A percentile compares a stretch with the other conserved stretches of the same genome.
These are phyloP conservation scores for Zymoseptoria brevis DNA, from an alignment of 2,329 filamentous ascomycete species.

Conservation along the genomic window DNA sequence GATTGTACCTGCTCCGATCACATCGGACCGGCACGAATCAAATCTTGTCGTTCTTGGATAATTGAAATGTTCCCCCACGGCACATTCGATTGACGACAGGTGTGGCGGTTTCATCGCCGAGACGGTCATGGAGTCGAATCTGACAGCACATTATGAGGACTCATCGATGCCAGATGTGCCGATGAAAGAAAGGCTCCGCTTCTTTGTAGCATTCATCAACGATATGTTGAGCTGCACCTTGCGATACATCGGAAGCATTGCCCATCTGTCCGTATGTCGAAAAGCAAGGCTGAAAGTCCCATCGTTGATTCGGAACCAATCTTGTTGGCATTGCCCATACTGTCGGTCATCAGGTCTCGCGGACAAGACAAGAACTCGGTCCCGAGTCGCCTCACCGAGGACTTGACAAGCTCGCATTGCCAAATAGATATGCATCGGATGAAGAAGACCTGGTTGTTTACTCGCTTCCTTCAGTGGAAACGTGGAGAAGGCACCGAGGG, in stretches of 20 bases:
- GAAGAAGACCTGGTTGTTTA: not conserved
- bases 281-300: not conserved
- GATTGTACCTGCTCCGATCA: not conserved
- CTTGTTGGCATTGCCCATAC: not conserved
- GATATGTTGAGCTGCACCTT: too few species aligned
- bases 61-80: not conserved
- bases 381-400: not conserved
- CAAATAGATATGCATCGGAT: not conserved
- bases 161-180: not conserved
- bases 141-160: not conserved
- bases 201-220: not conserved
- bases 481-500: not conserved
- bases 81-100: not conserved
- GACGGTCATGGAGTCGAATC: not conserved
- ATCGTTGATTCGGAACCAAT: not conserved
- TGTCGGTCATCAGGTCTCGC: not conserved
- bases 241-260: too few species aligned
- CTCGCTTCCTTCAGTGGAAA: not conserved
- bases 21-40: not conserved
- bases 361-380: not conserved
- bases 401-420: not conserved
- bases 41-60: not conserved
- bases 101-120: not conserved
- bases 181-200: not conserved
- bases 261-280: too few species aligned